Evolutionary conservation across 345 rosid species (phyloP).

Genomic region (Trapa bicornis): DNA sequence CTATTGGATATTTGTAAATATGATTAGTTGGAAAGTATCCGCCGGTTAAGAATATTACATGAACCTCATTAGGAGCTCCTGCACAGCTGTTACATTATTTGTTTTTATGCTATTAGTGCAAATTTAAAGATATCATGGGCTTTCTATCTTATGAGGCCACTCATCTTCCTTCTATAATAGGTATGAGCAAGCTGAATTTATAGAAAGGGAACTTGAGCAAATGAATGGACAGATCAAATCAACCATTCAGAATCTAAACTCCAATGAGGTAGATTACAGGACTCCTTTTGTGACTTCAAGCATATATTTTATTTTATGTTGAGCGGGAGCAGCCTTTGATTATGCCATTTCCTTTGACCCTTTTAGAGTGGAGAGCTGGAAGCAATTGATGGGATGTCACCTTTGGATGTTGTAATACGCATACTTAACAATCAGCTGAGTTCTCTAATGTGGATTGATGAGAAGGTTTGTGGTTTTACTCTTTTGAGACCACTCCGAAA

Average conservation of each 20-base stretch:
- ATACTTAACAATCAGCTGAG: constrained; percentile 94
- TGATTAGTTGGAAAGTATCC: background rate
- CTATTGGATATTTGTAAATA: background rate
- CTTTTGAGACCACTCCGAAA: background rate
- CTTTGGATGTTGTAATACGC: constrained; percentile 74
- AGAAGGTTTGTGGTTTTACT: constrained; percentile 18
- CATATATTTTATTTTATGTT: background rate
- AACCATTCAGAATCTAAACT: constrained; percentile 68
- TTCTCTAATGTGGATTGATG: constrained; percentile 96
- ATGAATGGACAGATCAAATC: constrained; percentile 86
- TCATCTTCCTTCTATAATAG: constrained; percentile 20
- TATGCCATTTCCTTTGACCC: constrained; percentile 9
- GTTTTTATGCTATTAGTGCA: background rate
- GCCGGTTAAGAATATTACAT: background rate
- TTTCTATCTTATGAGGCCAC: background rate
- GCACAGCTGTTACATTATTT: background rate
- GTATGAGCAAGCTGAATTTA: constrained; percentile 83
- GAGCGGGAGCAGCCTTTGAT: background rate
- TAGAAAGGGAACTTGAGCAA: constrained; percentile 89
- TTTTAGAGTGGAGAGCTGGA: constrained; percentile 82
- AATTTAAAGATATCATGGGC: background rate
- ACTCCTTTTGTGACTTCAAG: background rate
- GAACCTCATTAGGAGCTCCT: background rate
- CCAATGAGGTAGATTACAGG: constrained; percentile 46
- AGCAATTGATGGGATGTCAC: constrained; percentile 67